Conservation (phyloP, 352 stramenopile genomes). For the Pythium dissimile region DNA sequence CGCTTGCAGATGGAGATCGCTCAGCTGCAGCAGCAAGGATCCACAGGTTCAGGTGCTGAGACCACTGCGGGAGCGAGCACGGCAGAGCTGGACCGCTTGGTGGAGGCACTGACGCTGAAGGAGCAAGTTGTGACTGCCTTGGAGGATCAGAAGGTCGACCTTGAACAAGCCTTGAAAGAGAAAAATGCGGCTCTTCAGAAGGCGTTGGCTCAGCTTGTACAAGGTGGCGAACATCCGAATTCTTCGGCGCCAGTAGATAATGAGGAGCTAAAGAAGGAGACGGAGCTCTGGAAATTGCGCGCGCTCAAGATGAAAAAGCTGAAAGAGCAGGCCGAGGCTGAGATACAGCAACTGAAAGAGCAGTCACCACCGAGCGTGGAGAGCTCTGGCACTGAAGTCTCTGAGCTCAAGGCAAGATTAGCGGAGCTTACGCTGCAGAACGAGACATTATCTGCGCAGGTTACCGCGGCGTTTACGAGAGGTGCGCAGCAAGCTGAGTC, state of each 20-base stretch:
- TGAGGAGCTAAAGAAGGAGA: conserved; percentile 44
- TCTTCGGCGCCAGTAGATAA: not conserved
- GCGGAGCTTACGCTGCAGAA: conserved; percentile 9
- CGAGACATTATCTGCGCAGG: conserved; percentile 7
- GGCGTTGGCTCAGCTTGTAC: not conserved
- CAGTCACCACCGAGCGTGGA: not conserved
- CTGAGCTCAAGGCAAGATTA: conserved; percentile 10
- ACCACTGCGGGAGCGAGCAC: not conserved
- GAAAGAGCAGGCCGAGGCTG: conserved; percentile 62
- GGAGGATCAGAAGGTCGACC: conserved; percentile 14
- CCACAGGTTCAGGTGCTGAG: not conserved
- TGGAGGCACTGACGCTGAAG: conserved; percentile 17
- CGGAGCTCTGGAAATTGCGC: conserved; percentile 75
- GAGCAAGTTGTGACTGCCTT: conserved; percentile 17
- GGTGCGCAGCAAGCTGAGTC: conserved; percentile 1
- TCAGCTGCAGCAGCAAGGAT: conserved; percentile 17
- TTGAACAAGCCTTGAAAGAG: conserved; percentile 8
- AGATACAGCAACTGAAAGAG: conserved; percentile 41
- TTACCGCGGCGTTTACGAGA: conserved; percentile 4
- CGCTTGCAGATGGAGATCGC: conserved; percentile 21
- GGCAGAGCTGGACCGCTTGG: conserved; percentile 16
- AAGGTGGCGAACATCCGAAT: not conserved
- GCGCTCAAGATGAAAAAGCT: conserved; percentile 86
- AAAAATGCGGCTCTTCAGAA: conserved; percentile 12
- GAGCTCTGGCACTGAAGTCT: not conserved